Evolutionary conservation across 116 monocot species (phyloP), one percentile per base, ranked within the genome.

Genomic region (Trichopus zeylanicus): DNA sequence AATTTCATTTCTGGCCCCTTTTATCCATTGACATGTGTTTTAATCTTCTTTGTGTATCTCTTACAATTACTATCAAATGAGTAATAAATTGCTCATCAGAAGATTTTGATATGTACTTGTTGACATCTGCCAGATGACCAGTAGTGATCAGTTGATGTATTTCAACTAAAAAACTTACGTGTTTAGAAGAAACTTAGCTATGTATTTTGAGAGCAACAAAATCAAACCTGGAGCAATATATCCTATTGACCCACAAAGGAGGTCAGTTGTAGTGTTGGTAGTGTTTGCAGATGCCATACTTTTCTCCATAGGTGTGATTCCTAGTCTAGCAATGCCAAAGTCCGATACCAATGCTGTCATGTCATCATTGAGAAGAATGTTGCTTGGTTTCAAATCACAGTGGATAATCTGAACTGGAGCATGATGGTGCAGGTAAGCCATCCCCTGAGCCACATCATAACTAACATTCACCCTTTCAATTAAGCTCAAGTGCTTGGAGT

Each of bases 341-440:
- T 89, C 89, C 8, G 78, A 62, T 8, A 89, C 85, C 19, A 75
- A 20, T 0, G 85, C 89, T 7, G 73, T 78, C 78, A 90, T 78
- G 37, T 85, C 79, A 21, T 76, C 69, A 25, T 85, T 68, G 7
- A 90, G 73, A 20, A 90, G 82, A 32, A 90, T 82, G 37, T 90
- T 90, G 79, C 85, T 90, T 1, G 90, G 90, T 63, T 90, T 90
- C 48, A 90, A 55, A 55, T 90, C 90, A 27, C 85, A 90, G 53
- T 90, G 90, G 9, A 85, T 68, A 19, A 89, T 73, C 54, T 15
- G 64, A 11, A 76, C 73, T 5, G 73, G 78, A 16, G 82, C 70
- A 48, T 85, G 62, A 47, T 85, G 73, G 73, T 90, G 90, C 59
- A 90, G 47, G 67, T 90, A 90, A 23, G 78, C 81, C 71, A 85